Evolutionary conservation across 2,329 filamentous ascomycete species (phyloP).

Genomic region (Bipolaris zeicola): DNA sequence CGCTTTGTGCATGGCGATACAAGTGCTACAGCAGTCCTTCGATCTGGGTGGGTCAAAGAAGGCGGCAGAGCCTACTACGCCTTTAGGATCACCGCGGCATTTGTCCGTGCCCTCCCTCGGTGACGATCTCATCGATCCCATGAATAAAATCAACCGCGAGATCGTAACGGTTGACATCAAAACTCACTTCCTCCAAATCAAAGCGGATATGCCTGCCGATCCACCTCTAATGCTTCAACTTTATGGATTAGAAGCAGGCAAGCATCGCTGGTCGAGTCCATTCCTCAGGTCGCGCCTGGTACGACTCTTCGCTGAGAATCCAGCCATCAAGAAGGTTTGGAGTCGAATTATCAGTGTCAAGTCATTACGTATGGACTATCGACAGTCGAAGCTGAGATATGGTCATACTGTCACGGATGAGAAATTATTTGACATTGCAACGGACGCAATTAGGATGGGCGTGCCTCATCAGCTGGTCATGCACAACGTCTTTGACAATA

Average conservation of each 20-base stretch:
- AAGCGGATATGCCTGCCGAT: slow-evolving; percentile 85
- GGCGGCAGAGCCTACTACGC: slow-evolving; percentile 13
- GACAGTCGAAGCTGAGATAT: slow-evolving; percentile 74
- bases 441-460: slow-evolving; percentile 84
- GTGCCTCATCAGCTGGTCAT: slow-evolving; percentile 91
- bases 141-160: slow-evolving; percentile 57
- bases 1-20: slow-evolving; percentile 78
- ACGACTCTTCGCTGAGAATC: slow-evolving; percentile 86
- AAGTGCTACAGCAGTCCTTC: slow-evolving; percentile 65
- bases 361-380: slow-evolving; percentile 76
- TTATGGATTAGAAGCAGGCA: slow-evolving; percentile 79
- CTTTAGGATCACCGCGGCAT: slow-evolving; percentile 29
- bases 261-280: slow-evolving; percentile 85
- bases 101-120: slow-evolving; percentile 43
- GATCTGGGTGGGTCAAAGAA: slow-evolving; percentile 26
- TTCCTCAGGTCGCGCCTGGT: slow-evolving; percentile 78
- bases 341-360: slow-evolving; percentile 85
- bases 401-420: slow-evolving; percentile 69
- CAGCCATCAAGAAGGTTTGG: slow-evolving; percentile 83
- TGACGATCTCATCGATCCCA: slow-evolving; percentile 34
- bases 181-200: slow-evolving; percentile 81
- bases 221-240: slow-evolving; percentile 91
- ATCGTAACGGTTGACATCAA: slow-evolving; percentile 83
- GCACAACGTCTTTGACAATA: slow-evolving; percentile 90
- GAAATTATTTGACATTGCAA: slow-evolving; percentile 79